phyloP scores from a whole-genome alignment of 768 basidiomycete genomes.

The Suillus cothurnatus region DNA sequence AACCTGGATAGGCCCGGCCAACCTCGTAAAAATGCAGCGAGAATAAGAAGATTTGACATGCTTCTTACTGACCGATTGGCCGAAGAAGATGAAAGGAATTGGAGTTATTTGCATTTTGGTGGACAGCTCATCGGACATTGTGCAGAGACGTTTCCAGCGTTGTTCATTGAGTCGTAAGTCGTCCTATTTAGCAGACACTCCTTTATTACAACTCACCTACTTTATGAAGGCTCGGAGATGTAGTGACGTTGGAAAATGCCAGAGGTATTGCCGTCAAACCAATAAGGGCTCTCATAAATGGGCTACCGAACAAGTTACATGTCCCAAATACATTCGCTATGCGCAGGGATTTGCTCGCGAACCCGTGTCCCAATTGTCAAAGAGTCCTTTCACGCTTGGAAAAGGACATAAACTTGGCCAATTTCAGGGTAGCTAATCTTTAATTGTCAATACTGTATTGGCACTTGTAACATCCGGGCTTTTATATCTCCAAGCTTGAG shows the following conservation, averaged over 20 bases:
- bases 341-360: too few relatives aligned
- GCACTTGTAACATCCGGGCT: too few relatives aligned
- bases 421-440: too few relatives aligned
- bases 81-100: too few relatives aligned
- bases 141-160: not conserved
- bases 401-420: too few relatives aligned
- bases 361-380: not conserved
- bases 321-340: too few relatives aligned
- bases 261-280: not conserved
- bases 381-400: not conserved
- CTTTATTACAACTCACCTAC: not conserved
- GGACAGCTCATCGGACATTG: slow-evolving; percentile 3
- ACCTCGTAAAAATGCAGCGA: not conserved
- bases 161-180: slow-evolving; percentile 6
- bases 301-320: too few relatives aligned
- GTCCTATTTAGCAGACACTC: not conserved
- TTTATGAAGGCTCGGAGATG: not conserved
- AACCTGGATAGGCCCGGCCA: too few relatives aligned
- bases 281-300: not conserved
- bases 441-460: too few relatives aligned
- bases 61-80: too few relatives aligned
- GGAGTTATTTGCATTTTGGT: too few relatives aligned
- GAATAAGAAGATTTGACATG: not conserved
- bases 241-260: not conserved
- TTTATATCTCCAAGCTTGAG: too few relatives aligned